Conservation (phyloP, 179 eudicot genomes). For the Silene noctiflora region DNA sequence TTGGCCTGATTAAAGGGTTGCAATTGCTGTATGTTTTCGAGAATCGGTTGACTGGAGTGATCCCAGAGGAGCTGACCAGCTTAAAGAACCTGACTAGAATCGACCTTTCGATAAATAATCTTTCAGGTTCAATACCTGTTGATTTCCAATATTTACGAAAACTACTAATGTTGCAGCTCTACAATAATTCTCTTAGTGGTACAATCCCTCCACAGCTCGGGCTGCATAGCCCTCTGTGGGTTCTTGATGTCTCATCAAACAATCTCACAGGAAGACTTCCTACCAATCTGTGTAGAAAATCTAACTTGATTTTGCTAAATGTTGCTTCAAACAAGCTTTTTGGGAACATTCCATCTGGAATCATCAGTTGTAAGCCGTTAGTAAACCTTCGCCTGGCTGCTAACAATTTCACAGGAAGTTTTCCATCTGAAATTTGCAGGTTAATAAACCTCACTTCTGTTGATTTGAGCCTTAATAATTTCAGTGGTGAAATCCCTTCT, state of each 20-base stretch:
- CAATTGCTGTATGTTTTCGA: slow-evolving; percentile 37
- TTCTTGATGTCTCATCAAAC: slow-evolving; percentile 39
- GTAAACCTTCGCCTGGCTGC: slow-evolving; percentile 30
- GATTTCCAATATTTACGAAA: slow-evolving; percentile 35
- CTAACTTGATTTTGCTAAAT: slow-evolving; percentile 34
- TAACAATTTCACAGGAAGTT: slow-evolving; percentile 37
- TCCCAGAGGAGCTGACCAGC: slow-evolving; percentile 34
- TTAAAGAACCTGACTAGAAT: slow-evolving; percentile 33
- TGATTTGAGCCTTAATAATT: slow-evolving; percentile 34
- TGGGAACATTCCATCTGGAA: slow-evolving; percentile 41
- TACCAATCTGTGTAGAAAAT: slow-evolving; percentile 32
- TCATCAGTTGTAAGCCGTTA: slow-evolving; percentile 34
- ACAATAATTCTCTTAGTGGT: slow-evolving; percentile 37
- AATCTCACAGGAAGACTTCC: slow-evolving; percentile 37
- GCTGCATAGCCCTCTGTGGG: slow-evolving; percentile 34
- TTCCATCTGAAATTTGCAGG: slow-evolving; percentile 40
- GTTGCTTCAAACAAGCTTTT: slow-evolving; percentile 36
- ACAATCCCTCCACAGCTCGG: slow-evolving; percentile 40
- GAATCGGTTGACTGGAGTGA: slow-evolving; percentile 36
- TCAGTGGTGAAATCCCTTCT: slow-evolving; percentile 41
- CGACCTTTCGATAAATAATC: slow-evolving; percentile 41
- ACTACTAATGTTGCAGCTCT: slow-evolving; percentile 38
- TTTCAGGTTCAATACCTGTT: slow-evolving; percentile 37
- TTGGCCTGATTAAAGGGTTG: slow-evolving; percentile 30
- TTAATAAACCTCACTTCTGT: slow-evolving; percentile 36